Percentiles rank a stretch among this genome's conserved stretches.
phyloP scores from a whole-genome alignment of 129 eudicot species.

The Flaveria robusta region DNA sequence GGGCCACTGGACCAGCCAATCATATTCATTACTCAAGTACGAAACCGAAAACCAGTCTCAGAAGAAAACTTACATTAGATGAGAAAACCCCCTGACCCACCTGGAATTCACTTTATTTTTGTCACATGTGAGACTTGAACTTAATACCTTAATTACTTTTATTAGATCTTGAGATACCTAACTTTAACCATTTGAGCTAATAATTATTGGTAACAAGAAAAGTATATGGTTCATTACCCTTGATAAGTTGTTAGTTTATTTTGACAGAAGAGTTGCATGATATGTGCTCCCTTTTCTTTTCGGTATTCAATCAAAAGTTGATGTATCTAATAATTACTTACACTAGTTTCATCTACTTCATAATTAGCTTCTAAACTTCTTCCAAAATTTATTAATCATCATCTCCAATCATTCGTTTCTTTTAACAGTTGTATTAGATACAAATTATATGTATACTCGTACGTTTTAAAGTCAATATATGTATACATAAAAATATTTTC shows the following conservation, averaged over 20 bases:
- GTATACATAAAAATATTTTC: too few species aligned
- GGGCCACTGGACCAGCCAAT: too few species aligned
- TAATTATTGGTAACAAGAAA: neutral
- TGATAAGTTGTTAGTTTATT: slow-evolving; percentile 11
- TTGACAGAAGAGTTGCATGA: slow-evolving; percentile 28
- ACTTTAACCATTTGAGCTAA: too few species aligned
- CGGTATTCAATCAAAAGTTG: slow-evolving; percentile 9
- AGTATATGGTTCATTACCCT: neutral
- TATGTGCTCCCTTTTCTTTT: slow-evolving; percentile 12
- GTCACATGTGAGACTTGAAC: too few species aligned
- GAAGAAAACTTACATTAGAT: too few species aligned
- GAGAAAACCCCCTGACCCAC: too few species aligned
- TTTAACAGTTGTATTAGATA: neutral
- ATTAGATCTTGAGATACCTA: too few species aligned
- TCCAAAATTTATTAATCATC: slow-evolving; percentile 38
- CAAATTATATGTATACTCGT: too few species aligned
- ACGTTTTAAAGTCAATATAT: too few species aligned
- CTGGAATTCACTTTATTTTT: too few species aligned
- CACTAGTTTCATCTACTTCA: slow-evolving; percentile 29
- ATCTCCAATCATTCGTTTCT: slow-evolving; percentile 25
- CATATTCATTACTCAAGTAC: too few species aligned
- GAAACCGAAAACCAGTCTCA: accelerated
- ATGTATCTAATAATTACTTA: slow-evolving; percentile 32
- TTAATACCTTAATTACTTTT: too few species aligned
- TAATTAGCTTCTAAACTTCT: slow-evolving; percentile 29